Conservation (phyloP, 2,329 filamentous ascomycete genomes). For the Aspergillus cejpii region DNA sequence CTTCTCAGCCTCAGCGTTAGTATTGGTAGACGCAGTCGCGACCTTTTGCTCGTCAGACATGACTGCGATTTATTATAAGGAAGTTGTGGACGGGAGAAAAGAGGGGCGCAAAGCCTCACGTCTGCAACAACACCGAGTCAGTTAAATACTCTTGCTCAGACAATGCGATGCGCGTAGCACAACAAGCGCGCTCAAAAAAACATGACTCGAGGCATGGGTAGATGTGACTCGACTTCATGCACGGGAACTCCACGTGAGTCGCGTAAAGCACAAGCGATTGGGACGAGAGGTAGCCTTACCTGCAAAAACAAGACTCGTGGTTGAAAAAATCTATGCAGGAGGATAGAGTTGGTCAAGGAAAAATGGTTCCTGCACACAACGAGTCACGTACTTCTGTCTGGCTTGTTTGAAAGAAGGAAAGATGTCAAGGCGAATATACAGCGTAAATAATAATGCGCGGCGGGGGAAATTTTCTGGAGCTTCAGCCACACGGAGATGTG, state of each 20-base stretch:
- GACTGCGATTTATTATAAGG: constrained; percentile 5
- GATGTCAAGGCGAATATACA: constrained; percentile 3
- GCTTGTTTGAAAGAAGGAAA: constrained; percentile 1
- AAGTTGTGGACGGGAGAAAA: neutral
- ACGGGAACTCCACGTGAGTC: neutral
- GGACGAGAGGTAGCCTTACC: neutral
- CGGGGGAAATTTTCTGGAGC: constrained; percentile 15
- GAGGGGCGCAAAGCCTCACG: neutral
- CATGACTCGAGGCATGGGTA: no score
- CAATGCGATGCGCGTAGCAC: no score
- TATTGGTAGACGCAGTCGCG: constrained; percentile 18
- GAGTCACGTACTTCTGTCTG: constrained; percentile 4
- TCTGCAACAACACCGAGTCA: neutral
- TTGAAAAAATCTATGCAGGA: neutral
- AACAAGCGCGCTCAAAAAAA: no score
- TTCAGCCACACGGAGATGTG: constrained; percentile 4
- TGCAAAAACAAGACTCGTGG: neutral
- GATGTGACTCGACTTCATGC: neutral
- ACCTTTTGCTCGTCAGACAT: constrained; percentile 39
- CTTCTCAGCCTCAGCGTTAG: constrained; percentile 41
- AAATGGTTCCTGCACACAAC: neutral
- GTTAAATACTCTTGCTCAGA: neutral
- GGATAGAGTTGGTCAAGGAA: neutral
- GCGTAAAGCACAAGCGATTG: neutral
- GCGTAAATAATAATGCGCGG: constrained; percentile 8